phyloP scores from a whole-genome alignment of 2,329 filamentous ascomycete genomes.

The Fusarium continuum region DNA sequence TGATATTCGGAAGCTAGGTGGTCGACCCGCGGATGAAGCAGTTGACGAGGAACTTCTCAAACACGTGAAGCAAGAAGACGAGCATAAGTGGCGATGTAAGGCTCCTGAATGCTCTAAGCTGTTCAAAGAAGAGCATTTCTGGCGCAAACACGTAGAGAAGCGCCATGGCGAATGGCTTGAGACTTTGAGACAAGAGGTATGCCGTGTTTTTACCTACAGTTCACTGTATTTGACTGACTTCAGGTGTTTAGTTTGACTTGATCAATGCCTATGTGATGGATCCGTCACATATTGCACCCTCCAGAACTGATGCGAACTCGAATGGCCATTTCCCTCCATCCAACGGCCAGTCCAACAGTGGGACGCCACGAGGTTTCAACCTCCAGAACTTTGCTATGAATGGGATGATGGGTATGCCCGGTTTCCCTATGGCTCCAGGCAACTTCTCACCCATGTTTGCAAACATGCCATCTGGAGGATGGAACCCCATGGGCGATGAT shows the following conservation, averaged over 20 bases:
- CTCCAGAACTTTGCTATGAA: constrained; percentile 75
- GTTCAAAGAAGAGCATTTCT: constrained; percentile 97
- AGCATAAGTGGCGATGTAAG: constrained; percentile 96
- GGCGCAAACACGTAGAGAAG: constrained; percentile 98
- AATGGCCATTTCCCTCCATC: constrained; percentile 93
- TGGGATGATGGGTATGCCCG: constrained; percentile 66
- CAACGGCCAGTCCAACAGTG: constrained; percentile 77
- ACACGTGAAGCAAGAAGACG: constrained; percentile 95
- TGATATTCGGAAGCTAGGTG: constrained; percentile 90
- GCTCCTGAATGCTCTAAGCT: constrained; percentile 95
- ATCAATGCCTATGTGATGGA: constrained; percentile 96
- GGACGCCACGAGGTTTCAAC: constrained; percentile 92
- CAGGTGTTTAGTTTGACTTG: constrained; percentile 72
- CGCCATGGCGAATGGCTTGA: constrained; percentile 90
- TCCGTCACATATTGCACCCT: constrained; percentile 92
- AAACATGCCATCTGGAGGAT: constrained; percentile 58
- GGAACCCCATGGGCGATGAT: constrained; percentile 62
- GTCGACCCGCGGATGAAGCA: constrained; percentile 85
- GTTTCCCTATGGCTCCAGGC: constrained; percentile 62
- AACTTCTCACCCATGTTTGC: constrained; percentile 66
- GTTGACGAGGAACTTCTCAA: constrained; percentile 86
- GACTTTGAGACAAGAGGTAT: constrained; percentile 82
- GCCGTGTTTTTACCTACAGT: constrained; percentile 45
- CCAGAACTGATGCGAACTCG: constrained; percentile 90
- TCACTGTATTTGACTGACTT: constrained; percentile 16